A percentile compares a stretch with the other conserved stretches of the same genome.
Conservation (phyloP, 2,329 filamentous ascomycete species). For the Penicillium glabrum region DNA sequence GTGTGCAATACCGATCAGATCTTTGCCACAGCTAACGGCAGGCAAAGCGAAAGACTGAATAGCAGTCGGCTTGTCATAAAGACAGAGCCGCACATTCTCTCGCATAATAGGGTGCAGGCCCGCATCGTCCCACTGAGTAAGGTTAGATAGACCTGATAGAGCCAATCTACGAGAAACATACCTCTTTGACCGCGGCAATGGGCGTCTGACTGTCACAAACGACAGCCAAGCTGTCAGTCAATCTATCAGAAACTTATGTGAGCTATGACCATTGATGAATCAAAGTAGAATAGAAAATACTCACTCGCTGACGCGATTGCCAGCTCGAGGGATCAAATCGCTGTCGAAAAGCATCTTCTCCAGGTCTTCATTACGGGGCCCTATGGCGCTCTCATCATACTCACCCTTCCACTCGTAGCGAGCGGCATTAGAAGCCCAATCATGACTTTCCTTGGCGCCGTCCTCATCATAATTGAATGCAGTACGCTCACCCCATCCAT, state of each 20-base stretch:
- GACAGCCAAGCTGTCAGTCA: slow-evolving; percentile 8
- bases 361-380: slow-evolving; percentile 66
- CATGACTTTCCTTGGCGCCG: slow-evolving; percentile 28
- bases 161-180: neutral
- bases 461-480: slow-evolving; percentile 39
- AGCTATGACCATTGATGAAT: neutral
- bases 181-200: slow-evolving; percentile 7
- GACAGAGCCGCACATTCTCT: slow-evolving; percentile 71
- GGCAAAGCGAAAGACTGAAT: slow-evolving; percentile 87
- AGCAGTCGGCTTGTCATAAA: slow-evolving; percentile 73
- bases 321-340: slow-evolving; percentile 52
- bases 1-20: slow-evolving; percentile 87
- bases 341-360: slow-evolving; percentile 73
- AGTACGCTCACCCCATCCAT: slow-evolving; percentile 38
- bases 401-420: slow-evolving; percentile 86
- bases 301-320: slow-evolving; percentile 65
- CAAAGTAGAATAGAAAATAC: slow-evolving; percentile 23
- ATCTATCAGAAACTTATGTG: neutral
- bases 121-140: slow-evolving; percentile 66
- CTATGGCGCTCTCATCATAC: slow-evolving; percentile 64
- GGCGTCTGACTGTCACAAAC: slow-evolving; percentile 10
- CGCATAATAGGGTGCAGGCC: slow-evolving; percentile 83
- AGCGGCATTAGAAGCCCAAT: slow-evolving; percentile 58
- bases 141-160: neutral
- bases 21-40: slow-evolving; percentile 71